Conservation (phyloP, 1,284 basidiomycete genomes). For the Golubevia pallescens region DNA sequence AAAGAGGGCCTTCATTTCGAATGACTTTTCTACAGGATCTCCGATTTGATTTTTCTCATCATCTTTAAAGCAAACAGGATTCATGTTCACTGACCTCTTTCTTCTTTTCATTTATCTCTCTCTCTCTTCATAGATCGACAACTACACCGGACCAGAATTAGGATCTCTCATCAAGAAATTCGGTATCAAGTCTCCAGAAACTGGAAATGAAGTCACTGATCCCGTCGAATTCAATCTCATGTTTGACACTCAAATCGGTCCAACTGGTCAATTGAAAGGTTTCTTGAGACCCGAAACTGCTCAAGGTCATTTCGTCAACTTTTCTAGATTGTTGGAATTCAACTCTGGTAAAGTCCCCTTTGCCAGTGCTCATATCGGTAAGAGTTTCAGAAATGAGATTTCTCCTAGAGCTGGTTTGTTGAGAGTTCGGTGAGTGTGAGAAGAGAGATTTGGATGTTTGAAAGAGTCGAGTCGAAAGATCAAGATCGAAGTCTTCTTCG, state of each 20-base stretch:
- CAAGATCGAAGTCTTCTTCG: background rate
- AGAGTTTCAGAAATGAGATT: constrained; percentile 64
- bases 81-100: background rate
- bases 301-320: constrained; percentile 65
- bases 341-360: constrained; percentile 64
- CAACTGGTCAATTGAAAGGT: constrained; percentile 60
- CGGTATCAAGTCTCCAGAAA: constrained; percentile 56
- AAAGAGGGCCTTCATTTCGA: no score
- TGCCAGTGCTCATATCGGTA: constrained; percentile 62
- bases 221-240: constrained; percentile 64
- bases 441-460: background rate
- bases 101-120: no score
- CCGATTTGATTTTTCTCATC: background rate
- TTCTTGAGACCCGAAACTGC: constrained; percentile 63
- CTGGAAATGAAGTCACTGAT: constrained; percentile 56
- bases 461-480: background rate
- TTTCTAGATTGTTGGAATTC: constrained; percentile 62
- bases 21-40: background rate
- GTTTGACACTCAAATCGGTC: constrained; percentile 62
- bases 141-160: constrained; percentile 58
- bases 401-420: constrained; percentile 60
- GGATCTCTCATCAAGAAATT: constrained; percentile 59
- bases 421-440: constrained; percentile 36
- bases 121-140: constrained; percentile 40
- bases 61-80: background rate